Evolutionary conservation across 176 grass and related monocot genomes (phyloP).

Genomic region (Otatea glauca): DNA sequence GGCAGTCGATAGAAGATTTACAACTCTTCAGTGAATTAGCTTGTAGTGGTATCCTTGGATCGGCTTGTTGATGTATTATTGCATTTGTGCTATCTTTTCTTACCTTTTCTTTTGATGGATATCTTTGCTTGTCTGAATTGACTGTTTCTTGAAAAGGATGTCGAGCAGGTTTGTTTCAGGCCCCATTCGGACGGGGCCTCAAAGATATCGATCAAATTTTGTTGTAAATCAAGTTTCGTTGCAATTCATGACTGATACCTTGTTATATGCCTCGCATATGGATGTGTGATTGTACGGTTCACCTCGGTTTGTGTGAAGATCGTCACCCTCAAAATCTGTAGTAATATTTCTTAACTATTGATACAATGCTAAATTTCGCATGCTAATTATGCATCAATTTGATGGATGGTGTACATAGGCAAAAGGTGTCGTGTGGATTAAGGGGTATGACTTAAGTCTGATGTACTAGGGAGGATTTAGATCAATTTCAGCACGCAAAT

Average conservation of each 20-base stretch:
- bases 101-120: not conserved
- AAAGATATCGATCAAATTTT: not conserved
- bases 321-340: too few relatives aligned
- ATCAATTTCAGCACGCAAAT: too few relatives aligned
- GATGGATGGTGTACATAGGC: not conserved
- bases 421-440: not conserved
- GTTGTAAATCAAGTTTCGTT: not conserved
- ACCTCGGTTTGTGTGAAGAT: too few relatives aligned
- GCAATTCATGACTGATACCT: too few relatives aligned
- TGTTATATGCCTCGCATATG: too few relatives aligned
- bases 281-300: too few relatives aligned
- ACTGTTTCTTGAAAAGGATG: not conserved
- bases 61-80: constrained; percentile 4
- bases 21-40: not conserved
- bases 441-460: too few relatives aligned
- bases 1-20: not conserved
- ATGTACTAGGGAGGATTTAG: too few relatives aligned
- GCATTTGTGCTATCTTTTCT: constrained; percentile 1
- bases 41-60: constrained; percentile 10
- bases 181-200: too few relatives aligned
- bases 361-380: not conserved
- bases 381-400: not conserved
- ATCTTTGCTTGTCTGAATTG: not conserved
- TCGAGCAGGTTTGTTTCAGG: not conserved
- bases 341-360: not conserved